Evolutionary conservation across 1,284 basidiomycete species (phyloP), one percentile per base, ranked within the genome.

Genomic region (Pseudozyma tsukubaensis): DNA sequence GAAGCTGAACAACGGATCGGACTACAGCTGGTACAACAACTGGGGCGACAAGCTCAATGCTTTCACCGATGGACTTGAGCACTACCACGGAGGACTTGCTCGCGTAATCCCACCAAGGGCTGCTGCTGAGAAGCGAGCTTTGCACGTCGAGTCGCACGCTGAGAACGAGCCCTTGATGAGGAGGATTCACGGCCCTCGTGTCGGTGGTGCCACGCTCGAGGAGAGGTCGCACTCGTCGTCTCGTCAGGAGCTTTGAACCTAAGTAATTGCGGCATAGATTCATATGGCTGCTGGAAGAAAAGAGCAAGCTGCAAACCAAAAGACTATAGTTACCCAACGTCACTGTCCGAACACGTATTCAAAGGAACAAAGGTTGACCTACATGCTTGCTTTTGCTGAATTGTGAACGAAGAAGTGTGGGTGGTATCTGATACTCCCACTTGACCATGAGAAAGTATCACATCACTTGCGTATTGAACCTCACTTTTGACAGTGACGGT

Each of bases 21-120:
- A 76, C 49, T 76, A 76, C 72, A 72, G 66, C 72, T 76, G 74
- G 74, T 59, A 55, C 63, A 61, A 49, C 63, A 69, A 76, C 62
- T 76, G 74, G 74, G 50, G 54, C 21, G 45, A 60, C 65, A 69
- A 66, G 50, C 55, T 76, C 36, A 70, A 58, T 56, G 16, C 10
- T 5, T 76, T 76, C 42, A 76, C 74, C 52, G 74, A 76, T 16
- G 44, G 36, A 18, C 50, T 76, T 40, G 74, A 76, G 49, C 74
- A 76, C 69, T 76, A 76, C 70, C 74, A 76, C 42, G 70, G 74
- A 21, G 74, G 74, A 12, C 64, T 72, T 4, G 60, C 65, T 0
- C 62, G 70, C 4, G 66, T 67, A 3, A 63, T 74, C 39, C 72
- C 72, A 3, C 32, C 57, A 3, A 19, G 57, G 7, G 21, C 50